Evolutionary conservation across 2,329 filamentous ascomycete species (phyloP).

Genomic region (Pestalotiopsis sp.): DNA sequence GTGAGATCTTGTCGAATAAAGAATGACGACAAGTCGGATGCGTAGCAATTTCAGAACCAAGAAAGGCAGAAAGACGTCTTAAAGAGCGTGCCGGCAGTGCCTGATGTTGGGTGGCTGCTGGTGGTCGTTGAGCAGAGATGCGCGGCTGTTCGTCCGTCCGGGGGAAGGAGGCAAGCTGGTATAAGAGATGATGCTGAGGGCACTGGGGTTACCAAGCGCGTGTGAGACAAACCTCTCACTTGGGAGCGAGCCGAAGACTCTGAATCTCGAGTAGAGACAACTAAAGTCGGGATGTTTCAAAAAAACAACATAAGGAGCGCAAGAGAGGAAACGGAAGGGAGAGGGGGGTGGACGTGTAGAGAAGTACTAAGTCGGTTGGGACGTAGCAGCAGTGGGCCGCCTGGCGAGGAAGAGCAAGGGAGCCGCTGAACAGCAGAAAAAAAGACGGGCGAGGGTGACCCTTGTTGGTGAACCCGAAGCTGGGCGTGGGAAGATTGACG

Average conservation of each 20-base stretch:
- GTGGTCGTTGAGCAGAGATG: slow-evolving; percentile 18
- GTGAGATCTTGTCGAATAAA: slow-evolving; percentile 21
- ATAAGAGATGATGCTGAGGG: slow-evolving; percentile 31
- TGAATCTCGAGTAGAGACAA: slow-evolving; percentile 32
- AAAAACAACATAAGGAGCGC: slow-evolving; percentile 32
- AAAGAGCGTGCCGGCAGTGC: slow-evolving; percentile 29
- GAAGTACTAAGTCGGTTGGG: slow-evolving; percentile 28
- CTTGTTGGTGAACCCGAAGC: background rate
- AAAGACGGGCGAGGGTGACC: background rate
- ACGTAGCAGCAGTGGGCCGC: slow-evolving; percentile 22
- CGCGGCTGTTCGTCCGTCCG: slow-evolving; percentile 6
- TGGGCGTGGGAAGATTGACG: background rate
- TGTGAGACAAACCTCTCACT: slow-evolving; percentile 38
- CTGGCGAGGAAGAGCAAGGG: background rate
- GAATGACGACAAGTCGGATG: slow-evolving; percentile 36
- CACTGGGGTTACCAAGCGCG: slow-evolving; percentile 24
- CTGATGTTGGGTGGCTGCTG: slow-evolving; percentile 14
- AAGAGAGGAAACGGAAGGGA: slow-evolving; percentile 32
- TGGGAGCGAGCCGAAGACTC: slow-evolving; percentile 29
- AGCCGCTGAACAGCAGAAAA: background rate
- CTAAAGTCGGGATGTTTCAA: slow-evolving; percentile 34
- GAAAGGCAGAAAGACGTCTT: slow-evolving; percentile 17
- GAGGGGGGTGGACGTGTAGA: slow-evolving; percentile 34
- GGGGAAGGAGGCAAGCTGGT: slow-evolving; percentile 25
- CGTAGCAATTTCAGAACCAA: slow-evolving; percentile 22